phyloP scores from a whole-genome alignment of 129 eudicot species.

The Lonicera japonica region DNA sequence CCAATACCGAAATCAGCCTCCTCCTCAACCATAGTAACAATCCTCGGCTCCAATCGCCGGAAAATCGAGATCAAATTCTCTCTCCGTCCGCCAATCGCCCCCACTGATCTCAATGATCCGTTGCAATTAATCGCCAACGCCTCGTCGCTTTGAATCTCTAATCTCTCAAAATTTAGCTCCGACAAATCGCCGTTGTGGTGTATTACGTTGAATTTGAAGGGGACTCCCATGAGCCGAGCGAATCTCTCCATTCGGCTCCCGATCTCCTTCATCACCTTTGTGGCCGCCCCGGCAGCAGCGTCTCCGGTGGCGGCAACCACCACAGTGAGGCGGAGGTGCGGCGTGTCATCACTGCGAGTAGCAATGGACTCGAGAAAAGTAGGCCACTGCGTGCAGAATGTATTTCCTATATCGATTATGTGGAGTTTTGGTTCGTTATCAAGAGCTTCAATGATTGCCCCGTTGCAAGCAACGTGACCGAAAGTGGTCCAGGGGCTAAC shows the following conservation, averaged over 20 bases:
- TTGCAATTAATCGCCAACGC: slow-evolving; percentile 72
- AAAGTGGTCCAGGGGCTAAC: slow-evolving; percentile 97
- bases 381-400: slow-evolving; percentile 95
- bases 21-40: slow-evolving; percentile 73
- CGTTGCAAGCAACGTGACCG: slow-evolving; percentile 92
- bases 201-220: slow-evolving; percentile 56
- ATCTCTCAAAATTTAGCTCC: slow-evolving; percentile 33
- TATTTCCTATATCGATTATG: slow-evolving; percentile 72
- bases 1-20: slow-evolving; percentile 78
- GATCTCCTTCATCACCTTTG: slow-evolving; percentile 75
- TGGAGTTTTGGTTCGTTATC: slow-evolving; percentile 69
- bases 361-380: slow-evolving; percentile 88
- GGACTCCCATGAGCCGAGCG: slow-evolving; percentile 93
- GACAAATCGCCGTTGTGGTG: slow-evolving; percentile 72
- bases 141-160: slow-evolving; percentile 66
- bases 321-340: slow-evolving; percentile 64
- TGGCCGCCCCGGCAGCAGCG: slow-evolving; percentile 4
- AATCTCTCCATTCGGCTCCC: slow-evolving; percentile 80
- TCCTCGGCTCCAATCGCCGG: slow-evolving; percentile 53
- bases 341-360: slow-evolving; percentile 72
- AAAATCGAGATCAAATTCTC: slow-evolving; percentile 48
- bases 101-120: slow-evolving; percentile 45
- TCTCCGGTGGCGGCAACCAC: slow-evolving; percentile 36
- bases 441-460: slow-evolving; percentile 83
- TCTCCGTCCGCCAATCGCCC: slow-evolving; percentile 28